Base-by-base conservation (phyloP, 108 stramenopile species). In the Chaetoceros tenuissimus region DNA sequence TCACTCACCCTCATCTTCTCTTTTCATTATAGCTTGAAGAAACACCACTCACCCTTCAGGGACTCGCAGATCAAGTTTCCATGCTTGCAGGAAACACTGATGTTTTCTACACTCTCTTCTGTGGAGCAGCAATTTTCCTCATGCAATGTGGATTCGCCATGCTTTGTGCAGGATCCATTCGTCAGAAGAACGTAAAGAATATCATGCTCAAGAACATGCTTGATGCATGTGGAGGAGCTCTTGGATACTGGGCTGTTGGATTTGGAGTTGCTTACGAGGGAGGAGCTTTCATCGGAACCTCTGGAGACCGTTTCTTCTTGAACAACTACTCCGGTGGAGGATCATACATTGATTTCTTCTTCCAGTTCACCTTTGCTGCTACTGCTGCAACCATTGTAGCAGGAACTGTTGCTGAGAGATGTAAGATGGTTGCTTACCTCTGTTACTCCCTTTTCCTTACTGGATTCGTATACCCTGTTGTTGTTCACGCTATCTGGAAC, bases 71-170 rank as follows among this genome's bases (percentile, higher is more conserved):
- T 40, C n/a, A n/a, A n/a, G n/a, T n/a, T n/a, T n/a, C n/a, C n/a
- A n/a, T n/a, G n/a, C 34, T 40, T 13, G 13, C 13, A 5, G 13
- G 13, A 13, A 13, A 13, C 5, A 40, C 34, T 13, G 34, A 40
- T 40, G 8, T 10, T 10, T 40, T 40, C 13, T 40, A 40, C 34
- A 40, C 8, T 40, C 34, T 40, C 13, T 40, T 40, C 34, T 40
- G 34, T 40, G 90, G 85, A 53, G 77, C 81, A 25, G 78, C 92
- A 53, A 90, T 95, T 57, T 92, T 88, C 72, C 68, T 94, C 59
- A 96, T 96, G 94, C 94, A 96, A 74, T 48, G 77, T 43, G 92
- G 92, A 3, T 94, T 94, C 60, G 85, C 87, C 62, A 90, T 94
- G 92, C 81, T 94, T 21, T 80, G 79, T 59, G 88, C 84, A 22